These are phyloP conservation scores for Cladosporium sp. DNA, from an alignment of 2,329 filamentous ascomycete species.

Conservation along the genomic window DNA sequence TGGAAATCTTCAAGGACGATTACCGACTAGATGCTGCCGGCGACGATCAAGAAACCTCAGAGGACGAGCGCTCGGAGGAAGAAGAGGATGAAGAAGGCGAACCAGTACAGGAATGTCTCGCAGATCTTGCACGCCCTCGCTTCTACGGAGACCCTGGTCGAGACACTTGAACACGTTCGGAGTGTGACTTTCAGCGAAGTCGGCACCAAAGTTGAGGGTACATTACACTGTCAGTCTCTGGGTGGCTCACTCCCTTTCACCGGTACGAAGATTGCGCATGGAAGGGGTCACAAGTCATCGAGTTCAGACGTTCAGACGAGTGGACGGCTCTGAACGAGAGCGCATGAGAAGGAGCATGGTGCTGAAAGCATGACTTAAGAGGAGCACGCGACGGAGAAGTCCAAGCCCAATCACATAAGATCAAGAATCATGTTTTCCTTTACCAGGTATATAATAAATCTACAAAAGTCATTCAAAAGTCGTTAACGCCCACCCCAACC, in stretches of 20 bases:
- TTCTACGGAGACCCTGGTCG: not conserved
- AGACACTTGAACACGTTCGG: not conserved
- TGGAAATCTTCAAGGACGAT: too few relatives aligned
- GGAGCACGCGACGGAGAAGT: not conserved
- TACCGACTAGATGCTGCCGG: too few relatives aligned
- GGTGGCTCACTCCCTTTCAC: not conserved
- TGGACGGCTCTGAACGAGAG: not conserved
- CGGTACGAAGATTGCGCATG: not conserved
- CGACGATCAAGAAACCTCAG: too few relatives aligned
- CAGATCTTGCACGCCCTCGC: not conserved
- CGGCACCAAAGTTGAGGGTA: not conserved
- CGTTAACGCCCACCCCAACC: not conserved
- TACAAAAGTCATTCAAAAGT: not conserved
- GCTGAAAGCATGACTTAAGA: not conserved
- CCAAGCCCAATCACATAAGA: too few relatives aligned
- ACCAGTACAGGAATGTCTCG: too few relatives aligned
- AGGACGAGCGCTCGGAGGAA: too few relatives aligned
- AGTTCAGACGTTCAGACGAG: not conserved
- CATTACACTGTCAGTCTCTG: not conserved
- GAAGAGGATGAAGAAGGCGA: too few relatives aligned
- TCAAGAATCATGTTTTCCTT: not conserved
- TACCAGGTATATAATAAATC: not conserved
- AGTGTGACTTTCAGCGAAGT: not conserved
- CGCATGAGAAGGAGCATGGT: not conserved
- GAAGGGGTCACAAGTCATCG: not conserved